Conservation (phyloP, 1,284 basidiomycete species). For the Phaffia rhodozyma region DNA sequence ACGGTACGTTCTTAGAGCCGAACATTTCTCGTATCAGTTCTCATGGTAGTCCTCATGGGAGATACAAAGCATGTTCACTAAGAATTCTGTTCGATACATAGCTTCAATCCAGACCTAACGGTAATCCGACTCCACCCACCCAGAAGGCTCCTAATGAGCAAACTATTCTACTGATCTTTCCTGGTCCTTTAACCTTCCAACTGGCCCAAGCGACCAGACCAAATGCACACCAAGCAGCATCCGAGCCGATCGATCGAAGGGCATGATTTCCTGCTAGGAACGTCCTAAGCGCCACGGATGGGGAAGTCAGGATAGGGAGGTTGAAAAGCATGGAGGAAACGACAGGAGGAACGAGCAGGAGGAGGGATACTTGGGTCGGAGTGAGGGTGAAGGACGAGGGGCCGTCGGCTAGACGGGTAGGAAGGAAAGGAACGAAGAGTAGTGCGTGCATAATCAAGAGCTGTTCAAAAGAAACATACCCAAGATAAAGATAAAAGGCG, state of each 20-base stretch:
- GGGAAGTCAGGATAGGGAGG: slow-evolving; percentile 23
- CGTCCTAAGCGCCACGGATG: slow-evolving; percentile 23
- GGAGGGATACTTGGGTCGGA: slow-evolving; percentile 5
- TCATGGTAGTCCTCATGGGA: too few relatives aligned
- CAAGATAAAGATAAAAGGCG: background rate
- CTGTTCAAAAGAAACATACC: too few relatives aligned
- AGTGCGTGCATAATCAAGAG: slow-evolving; percentile 14
- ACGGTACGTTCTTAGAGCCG: too few relatives aligned
- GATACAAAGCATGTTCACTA: too few relatives aligned
- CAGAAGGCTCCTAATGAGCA: too few relatives aligned
- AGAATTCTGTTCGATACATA: too few relatives aligned
- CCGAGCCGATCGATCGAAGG: slow-evolving; percentile 1
- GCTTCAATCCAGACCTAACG: too few relatives aligned
- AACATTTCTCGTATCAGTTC: too few relatives aligned
- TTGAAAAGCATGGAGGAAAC: slow-evolving; percentile 20
- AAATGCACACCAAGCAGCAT: background rate
- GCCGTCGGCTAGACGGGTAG: too few relatives aligned
- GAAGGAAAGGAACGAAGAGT: slow-evolving; percentile 8
- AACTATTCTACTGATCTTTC: too few relatives aligned
- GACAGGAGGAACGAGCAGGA: slow-evolving; percentile 1
- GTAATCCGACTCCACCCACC: too few relatives aligned
- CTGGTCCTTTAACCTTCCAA: background rate
- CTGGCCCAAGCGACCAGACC: background rate
- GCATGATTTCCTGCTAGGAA: slow-evolving; percentile 8
- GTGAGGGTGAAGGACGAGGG: too few relatives aligned